A percentile compares a stretch with the other conserved stretches of the same genome.
Evolutionary conservation across 2,329 filamentous ascomycete species (phyloP).

Genomic region (Thelonectria blattea): DNA sequence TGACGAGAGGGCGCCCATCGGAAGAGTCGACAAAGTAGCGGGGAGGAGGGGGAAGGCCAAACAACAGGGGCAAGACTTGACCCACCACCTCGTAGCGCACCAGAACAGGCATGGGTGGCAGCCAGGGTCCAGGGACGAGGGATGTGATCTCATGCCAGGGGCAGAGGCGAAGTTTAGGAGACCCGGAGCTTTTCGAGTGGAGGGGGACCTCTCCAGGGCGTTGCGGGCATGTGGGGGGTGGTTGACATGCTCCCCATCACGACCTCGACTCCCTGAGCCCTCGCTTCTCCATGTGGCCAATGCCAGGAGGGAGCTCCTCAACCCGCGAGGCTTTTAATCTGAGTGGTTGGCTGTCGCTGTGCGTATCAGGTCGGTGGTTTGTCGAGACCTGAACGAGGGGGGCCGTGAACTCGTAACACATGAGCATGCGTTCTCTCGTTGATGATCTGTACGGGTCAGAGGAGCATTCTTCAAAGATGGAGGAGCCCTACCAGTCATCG

Average conservation of each 20-base stretch:
- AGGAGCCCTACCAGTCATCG: slow-evolving; percentile 7
- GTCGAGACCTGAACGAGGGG: slow-evolving; percentile 14
- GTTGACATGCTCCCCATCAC: slow-evolving; percentile 18
- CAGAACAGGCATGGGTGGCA: slow-evolving; percentile 1
- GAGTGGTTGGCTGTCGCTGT: slow-evolving; percentile 15
- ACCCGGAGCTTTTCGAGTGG: slow-evolving; percentile 32
- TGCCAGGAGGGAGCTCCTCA: slow-evolving; percentile 19
- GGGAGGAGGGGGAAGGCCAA: slow-evolving; percentile 27
- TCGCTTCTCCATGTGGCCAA: slow-evolving; percentile 20
- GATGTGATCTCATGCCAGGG: slow-evolving; percentile 31
- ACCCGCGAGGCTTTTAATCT: slow-evolving; percentile 11
- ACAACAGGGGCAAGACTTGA: slow-evolving; percentile 24
- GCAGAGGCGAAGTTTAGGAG: slow-evolving; percentile 30
- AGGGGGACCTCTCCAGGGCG: slow-evolving; percentile 22
- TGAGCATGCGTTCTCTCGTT: neutral
- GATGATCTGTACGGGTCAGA: neutral
- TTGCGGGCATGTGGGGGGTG: slow-evolving; percentile 27
- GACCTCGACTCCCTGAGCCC: slow-evolving; percentile 23
- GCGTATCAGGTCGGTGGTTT: slow-evolving; percentile 28
- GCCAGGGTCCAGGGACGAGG: slow-evolving; percentile 21
- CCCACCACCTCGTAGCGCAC: slow-evolving; percentile 28
- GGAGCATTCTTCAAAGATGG: neutral
- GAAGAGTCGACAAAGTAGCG: slow-evolving; percentile 21
- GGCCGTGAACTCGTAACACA: slow-evolving; percentile 8
- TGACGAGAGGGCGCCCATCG: slow-evolving; percentile 35